Base-by-base conservation (phyloP, 495 filamentous ascomycete genomes). In the Symbiotaphrina buchneri region DNA sequence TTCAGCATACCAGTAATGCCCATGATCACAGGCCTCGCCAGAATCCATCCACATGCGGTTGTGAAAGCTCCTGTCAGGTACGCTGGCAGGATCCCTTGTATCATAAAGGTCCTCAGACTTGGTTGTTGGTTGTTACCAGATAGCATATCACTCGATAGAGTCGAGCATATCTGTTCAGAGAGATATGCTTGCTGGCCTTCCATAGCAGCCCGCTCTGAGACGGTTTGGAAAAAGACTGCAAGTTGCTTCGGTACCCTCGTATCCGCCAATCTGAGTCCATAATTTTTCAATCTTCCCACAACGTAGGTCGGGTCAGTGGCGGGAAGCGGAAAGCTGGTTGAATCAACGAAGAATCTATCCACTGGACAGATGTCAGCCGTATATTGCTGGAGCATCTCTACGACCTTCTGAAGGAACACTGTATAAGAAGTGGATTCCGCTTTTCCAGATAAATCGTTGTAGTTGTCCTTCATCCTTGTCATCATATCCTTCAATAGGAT, bases 321-420 rank as follows among this genome's bases (percentile, higher is more conserved):
- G 10, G 74, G 74, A 19, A 77, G 48, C 4, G 74, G 74, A 45
- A 80, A 80, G 0, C 61, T 47, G 16, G 56, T 44, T 6, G 68
- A 63, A 35, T 79, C 63, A 2, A 63, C 76, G 51, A 80, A 80
- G 55, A 72, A 80, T 2, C 46, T 43, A 35, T 76, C 67, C 27
- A 80, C 58, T 0, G 55, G 52, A 37, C 59, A 61, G 17, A 80
- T 71, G 28, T 70, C 61, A 26, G 58, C 51, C 6, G 64, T 67
- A 37, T 78, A 58, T 39, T 80, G 69, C 40, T 78, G 68, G 16
- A 79, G 43, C 36, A 65, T 62, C 31, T 62, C 55, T 8, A 80
- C 58, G 10, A 79, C 51, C 5, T 50, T 44, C 24, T 80, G 74
- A 10, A 75, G 68, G 39, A 80, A 77, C 14, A 59, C 53, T 10